Evolutionary conservation across 2,329 filamentous ascomycete genomes (phyloP).

Genomic region (Botrytis porri): DNA sequence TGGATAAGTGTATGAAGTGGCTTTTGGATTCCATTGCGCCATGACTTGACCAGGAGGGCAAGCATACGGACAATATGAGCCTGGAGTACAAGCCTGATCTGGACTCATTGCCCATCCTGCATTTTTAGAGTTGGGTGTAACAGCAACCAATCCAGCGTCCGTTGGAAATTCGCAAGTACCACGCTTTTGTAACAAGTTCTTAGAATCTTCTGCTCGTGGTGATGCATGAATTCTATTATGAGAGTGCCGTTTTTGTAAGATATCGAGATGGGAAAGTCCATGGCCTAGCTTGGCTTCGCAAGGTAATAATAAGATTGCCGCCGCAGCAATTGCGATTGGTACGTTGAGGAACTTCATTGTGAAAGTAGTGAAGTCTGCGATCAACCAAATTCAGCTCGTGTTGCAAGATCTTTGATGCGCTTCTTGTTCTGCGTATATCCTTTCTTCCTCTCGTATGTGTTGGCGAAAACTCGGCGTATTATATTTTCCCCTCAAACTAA

Average conservation of each 20-base stretch:
- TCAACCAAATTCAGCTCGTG: constrained; percentile 13
- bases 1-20: constrained; percentile 64
- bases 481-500: background rate
- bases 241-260: constrained; percentile 31
- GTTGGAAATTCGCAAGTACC: constrained; percentile 62
- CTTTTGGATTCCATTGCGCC: constrained; percentile 73
- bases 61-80: constrained; percentile 72
- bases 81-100: constrained; percentile 64
- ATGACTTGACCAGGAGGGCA: constrained; percentile 74
- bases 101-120: constrained; percentile 79
- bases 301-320: constrained; percentile 44
- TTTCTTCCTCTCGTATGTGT: background rate
- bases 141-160: constrained; percentile 62
- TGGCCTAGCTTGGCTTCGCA: constrained; percentile 33
- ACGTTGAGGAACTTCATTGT: constrained; percentile 54
- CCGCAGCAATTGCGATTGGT: constrained; percentile 49
- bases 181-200: constrained; percentile 32
- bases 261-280: constrained; percentile 32
- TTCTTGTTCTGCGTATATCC: background rate
- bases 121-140: constrained; percentile 64
- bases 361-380: constrained; percentile 25
- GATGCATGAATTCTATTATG: constrained; percentile 32
- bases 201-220: constrained; percentile 27
- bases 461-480: background rate
- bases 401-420: background rate